Evolutionary conservation across 2,329 filamentous ascomycete species (phyloP), one percentile per base, ranked within the genome.

Genomic region (Aspergillus caelatus): DNA sequence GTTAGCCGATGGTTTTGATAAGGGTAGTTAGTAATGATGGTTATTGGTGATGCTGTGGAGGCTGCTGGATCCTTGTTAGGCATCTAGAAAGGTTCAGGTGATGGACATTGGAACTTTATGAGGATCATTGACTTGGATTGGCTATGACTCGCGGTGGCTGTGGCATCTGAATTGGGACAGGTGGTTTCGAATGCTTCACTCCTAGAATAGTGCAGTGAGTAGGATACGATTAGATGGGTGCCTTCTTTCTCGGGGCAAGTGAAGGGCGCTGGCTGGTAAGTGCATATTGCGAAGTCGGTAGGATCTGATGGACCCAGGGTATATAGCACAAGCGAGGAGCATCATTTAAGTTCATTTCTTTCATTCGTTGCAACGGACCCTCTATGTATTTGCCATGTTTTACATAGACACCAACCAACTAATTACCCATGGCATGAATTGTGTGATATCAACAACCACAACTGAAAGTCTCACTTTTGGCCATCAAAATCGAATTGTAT

Each of bases 351-450:
- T 62, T 68, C 65, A 65, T 67, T 67, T 67, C 59, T 67, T 65
- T 68, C 65, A 68, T 68, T 67, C 66, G 67, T 68, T 67, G 61
- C 65, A 65, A 50, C 59, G 52, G 60, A 39, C 34, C 34, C 61
- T 68, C 66, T 67, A 68, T 68, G 65, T 65, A 67, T 48, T 58
- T 45, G 59, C 59, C 48, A 62, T 61, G 59, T 67, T 68, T 64
- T 66, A 43, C 62, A 62, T 65, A 65, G 59, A 62, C 52, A 34
- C 61, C 56, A 39, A 58, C 64, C 62, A 57, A 63, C 60, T 58
- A 63, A 68, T 65, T 67, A 66, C 41, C 50, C 58, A 66, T 65
- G 60, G 58, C 61, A 60, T 65, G 64, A 61, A 48, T 61, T 56
- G 62, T 66, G 54, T 65, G 62, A 58, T 59, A 63, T 59, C 61